Evolutionary conservation across 352 stramenopile genomes (phyloP), one percentile per base, ranked within the genome.

Genomic region (Phytophthora europaea): DNA sequence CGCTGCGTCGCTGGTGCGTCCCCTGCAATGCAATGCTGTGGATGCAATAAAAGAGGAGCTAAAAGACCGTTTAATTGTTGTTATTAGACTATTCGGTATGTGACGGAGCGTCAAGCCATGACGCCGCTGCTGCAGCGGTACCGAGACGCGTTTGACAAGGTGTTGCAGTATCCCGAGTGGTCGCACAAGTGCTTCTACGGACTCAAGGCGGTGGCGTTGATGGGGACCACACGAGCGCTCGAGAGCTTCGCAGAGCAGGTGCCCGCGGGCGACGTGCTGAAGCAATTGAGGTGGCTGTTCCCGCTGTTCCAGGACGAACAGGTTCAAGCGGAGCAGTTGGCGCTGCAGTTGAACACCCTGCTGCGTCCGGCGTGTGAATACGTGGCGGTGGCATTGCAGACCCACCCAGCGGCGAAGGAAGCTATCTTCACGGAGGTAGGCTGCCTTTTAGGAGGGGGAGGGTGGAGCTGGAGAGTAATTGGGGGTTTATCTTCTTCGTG

Each of bases 21-120:
- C 20, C 20, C 28, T 43, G 20, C 20, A 51, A 28, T 43, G 20
- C 20, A 51, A 28, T 28, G 40, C 40, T 48, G 40, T 43, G 9
- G 34, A 43, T 43, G 43, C 18, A 23, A 10, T 20, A 13, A 5
- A 50, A 23, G 12, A 22, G 43, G 6, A 50, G 43, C 43, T 50
- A 50, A 50, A 50, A 12, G 38, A 45, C 13, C 7, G 38, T 6
- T n/a, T n/a, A 6, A 45, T 16, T 22, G 23, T 18, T 15, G 16
- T 26, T 36, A 28, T 26, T 40, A 94, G 88, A 88, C 83, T 23
- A 67, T 94, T 71, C 88, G 88, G 13, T 95, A 95, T 60, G 84
- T 88, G 74, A 95, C 88, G 6, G 85, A 93, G 64, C 78, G 78
- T 8, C 80, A 90, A 34, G 86, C 81, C 2, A 91, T 95, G 78